phyloP scores from a whole-genome alignment of 2,329 filamentous ascomycete genomes.

The Hypomyces rosellus region DNA sequence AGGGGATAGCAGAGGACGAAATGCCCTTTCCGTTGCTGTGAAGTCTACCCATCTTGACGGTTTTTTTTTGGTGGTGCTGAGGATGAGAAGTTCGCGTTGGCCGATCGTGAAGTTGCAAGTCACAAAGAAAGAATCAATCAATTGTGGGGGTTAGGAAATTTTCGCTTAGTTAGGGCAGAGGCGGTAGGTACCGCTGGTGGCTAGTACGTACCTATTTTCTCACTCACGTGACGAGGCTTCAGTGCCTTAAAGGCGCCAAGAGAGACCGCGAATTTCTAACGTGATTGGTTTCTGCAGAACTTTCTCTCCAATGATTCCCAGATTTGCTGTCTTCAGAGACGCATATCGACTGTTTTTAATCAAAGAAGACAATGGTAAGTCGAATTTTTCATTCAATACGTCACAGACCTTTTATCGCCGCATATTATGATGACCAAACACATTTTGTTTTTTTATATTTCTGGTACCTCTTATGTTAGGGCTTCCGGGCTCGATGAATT shows the following conservation, averaged over 20 bases:
- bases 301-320: not conserved
- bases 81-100: constrained; percentile 24
- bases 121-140: constrained; percentile 8
- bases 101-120: constrained; percentile 22
- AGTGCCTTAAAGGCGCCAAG: not conserved
- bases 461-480: constrained; percentile 99
- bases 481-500: constrained; percentile 66
- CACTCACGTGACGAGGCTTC: constrained; percentile 1
- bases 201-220: constrained; percentile 5
- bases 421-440: constrained; percentile 62
- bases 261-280: not conserved
- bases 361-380: constrained; percentile 27
- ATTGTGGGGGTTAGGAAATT: constrained; percentile 38
- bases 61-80: constrained; percentile 33
- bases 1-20: constrained; percentile 89
- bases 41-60: constrained; percentile 84
- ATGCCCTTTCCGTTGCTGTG: constrained; percentile 99
- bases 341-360: not conserved
- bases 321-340: not conserved
- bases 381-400: constrained; percentile 4
- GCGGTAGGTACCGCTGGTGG: constrained; percentile 11
- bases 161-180: constrained; percentile 42
- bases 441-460: constrained; percentile 58
- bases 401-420: constrained; percentile 8
- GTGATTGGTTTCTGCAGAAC: not conserved